These are phyloP conservation scores for Encephalitozoon cuniculi DNA, from an alignment of 371 early-diverging fungal species.

Conservation along the genomic window DNA sequence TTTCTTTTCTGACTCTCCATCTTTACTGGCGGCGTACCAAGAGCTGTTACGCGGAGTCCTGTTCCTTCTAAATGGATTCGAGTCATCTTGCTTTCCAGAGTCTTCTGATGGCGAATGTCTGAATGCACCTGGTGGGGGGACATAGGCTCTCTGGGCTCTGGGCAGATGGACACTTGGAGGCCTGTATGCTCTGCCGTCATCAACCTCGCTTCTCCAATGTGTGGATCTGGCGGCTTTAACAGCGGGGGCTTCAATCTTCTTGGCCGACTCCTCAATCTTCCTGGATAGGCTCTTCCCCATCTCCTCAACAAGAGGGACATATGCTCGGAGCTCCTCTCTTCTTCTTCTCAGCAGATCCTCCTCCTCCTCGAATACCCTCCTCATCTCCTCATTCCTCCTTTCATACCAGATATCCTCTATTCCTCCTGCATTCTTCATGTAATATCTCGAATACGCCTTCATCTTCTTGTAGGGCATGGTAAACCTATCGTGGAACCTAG, in stretches of 20 bases:
- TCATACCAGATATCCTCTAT: slow-evolving; percentile 14
- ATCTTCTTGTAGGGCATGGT: not conserved
- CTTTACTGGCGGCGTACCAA: not conserved
- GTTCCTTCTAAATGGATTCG: not conserved
- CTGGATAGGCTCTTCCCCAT: not conserved
- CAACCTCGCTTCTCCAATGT: not conserved
- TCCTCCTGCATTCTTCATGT: not conserved
- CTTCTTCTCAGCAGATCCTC: not conserved
- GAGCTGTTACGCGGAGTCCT: not conserved
- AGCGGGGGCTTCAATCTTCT: not conserved
- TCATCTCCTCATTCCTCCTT: slow-evolving; percentile 7
- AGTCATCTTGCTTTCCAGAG: not conserved
- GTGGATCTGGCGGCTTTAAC: not conserved
- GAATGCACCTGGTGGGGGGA: not conserved
- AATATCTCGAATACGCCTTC: not conserved
- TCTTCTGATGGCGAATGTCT: not conserved
- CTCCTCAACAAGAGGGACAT: not conserved
- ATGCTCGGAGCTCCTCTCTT: not conserved
- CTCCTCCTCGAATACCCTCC: not conserved
- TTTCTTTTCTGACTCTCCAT: not conserved
- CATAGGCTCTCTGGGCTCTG: not conserved
- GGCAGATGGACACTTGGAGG: not conserved
- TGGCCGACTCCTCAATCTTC: not conserved
- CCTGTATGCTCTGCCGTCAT: not conserved
- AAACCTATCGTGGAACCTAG: slow-evolving; percentile 28